A percentile compares a stretch with the other conserved stretches of the same genome.
phyloP scores from a whole-genome alignment of 1,284 basidiomycete genomes.

The Tilletiaria anomala region DNA sequence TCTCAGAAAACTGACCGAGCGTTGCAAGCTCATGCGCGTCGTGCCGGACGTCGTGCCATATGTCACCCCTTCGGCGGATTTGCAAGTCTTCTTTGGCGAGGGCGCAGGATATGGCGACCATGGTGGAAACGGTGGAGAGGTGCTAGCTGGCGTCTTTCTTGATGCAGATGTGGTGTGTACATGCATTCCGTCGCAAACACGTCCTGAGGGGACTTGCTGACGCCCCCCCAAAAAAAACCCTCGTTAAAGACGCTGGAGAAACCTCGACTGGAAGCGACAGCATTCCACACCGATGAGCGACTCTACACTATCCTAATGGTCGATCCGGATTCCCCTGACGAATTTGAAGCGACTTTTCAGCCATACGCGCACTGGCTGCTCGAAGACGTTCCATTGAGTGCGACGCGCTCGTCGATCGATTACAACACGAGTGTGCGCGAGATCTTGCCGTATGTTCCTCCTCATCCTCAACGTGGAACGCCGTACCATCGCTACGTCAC shows the following conservation, averaged over 20 bases:
- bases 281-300: conserved; percentile 62
- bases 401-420: not conserved
- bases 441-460: conserved; percentile 59
- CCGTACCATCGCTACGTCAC: conserved; percentile 71
- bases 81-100: conserved; percentile 51
- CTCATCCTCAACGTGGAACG: conserved; percentile 70
- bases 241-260: conserved; percentile 48
- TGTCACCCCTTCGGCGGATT: conserved; percentile 58
- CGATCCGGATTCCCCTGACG: conserved; percentile 76
- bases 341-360: conserved; percentile 51
- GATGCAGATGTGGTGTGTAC: not conserved
- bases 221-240: not conserved
- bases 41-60: conserved; percentile 69
- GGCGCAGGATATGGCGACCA: conserved; percentile 34
- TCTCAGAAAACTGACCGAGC: conserved; percentile 58
- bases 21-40: conserved; percentile 73
- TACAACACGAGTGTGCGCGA: conserved; percentile 31
- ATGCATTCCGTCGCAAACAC: too few species aligned
- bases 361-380: conserved; percentile 75
- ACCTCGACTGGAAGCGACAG: conserved; percentile 55
- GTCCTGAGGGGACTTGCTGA: too few species aligned
- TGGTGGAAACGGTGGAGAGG: conserved; percentile 44
- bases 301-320: conserved; percentile 78
- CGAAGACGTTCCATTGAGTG: conserved; percentile 43
- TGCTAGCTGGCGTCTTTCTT: conserved; percentile 53